phyloP scores from a whole-genome alignment of 2,329 filamentous ascomycete genomes.

The Mariannaea sp. region DNA sequence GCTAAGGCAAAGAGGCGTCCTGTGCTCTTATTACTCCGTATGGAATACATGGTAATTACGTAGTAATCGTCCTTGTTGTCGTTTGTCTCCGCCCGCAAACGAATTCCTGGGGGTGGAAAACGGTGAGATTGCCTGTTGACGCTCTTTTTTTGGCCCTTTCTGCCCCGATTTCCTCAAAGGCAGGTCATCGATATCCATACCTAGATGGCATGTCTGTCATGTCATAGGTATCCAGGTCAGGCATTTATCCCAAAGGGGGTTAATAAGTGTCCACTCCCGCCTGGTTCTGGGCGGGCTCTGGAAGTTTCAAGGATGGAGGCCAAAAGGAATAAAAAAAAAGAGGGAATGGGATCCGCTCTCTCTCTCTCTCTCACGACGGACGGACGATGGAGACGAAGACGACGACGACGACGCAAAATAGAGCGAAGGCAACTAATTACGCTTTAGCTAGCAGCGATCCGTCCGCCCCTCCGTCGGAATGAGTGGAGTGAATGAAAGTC shows the following conservation, averaged over 20 bases:
- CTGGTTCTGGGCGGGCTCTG: conserved; percentile 10
- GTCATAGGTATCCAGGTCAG: conserved; percentile 8
- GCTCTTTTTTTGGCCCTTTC: too few relatives aligned
- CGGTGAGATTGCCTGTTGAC: background rate
- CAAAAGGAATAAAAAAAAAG: background rate
- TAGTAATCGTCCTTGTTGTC: too few relatives aligned
- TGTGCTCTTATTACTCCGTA: too few relatives aligned
- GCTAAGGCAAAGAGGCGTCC: too few relatives aligned
- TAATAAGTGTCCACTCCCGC: conserved; percentile 2
- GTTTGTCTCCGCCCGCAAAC: background rate
- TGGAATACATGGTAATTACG: background rate
- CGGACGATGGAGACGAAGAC: too few relatives aligned
- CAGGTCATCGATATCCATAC: conserved; percentile 10
- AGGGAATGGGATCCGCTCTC: background rate
- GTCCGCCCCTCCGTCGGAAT: too few relatives aligned
- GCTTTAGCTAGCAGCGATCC: too few relatives aligned
- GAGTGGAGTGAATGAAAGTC: too few relatives aligned
- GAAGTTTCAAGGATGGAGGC: background rate
- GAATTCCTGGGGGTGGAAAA: conserved; percentile 1
- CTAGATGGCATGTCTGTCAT: conserved; percentile 11
- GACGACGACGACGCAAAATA: too few relatives aligned
- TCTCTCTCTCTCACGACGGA: too few relatives aligned
- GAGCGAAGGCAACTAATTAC: too few relatives aligned
- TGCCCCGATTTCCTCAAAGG: background rate
- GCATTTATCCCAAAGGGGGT: background rate